These are phyloP conservation scores for Fistulifera pelliculosa DNA, from an alignment of 108 stramenopile genomes.

Conservation along the genomic window DNA sequence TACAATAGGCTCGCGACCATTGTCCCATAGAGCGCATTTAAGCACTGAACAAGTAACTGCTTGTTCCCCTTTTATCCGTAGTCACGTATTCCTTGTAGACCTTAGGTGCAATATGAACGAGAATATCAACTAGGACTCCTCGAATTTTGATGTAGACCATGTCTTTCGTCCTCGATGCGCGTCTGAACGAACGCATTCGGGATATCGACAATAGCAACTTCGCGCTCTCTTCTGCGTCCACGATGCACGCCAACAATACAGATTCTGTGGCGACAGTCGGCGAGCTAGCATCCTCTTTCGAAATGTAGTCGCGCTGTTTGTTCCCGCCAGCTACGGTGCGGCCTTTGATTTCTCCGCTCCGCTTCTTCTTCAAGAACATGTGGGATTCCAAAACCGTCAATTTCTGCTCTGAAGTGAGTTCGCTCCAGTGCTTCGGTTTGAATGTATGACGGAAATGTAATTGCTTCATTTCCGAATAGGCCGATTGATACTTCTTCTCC, in stretches of 20 bases:
- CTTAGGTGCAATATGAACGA: conserved; percentile 14
- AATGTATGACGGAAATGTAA: neutral
- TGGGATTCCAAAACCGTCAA: neutral
- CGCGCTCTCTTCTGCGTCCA: conserved; percentile 25
- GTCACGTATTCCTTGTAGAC: conserved; percentile 10
- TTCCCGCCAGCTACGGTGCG: conserved; percentile 27
- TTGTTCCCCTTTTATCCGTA: conserved; percentile 15
- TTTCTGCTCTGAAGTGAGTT: conserved; percentile 8
- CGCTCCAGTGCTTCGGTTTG: neutral
- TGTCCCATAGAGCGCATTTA: conserved; percentile 29
- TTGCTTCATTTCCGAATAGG: conserved; percentile 3
- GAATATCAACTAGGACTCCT: conserved; percentile 17
- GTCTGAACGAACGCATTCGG: conserved; percentile 43
- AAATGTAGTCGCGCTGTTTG: conserved; percentile 18
- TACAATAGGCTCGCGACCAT: conserved; percentile 19
- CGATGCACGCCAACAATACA: conserved; percentile 20
- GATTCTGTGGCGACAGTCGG: conserved; percentile 30
- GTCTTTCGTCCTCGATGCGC: conserved; percentile 9
- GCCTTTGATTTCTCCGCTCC: conserved; percentile 13
- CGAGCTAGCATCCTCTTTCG: conserved; percentile 20
- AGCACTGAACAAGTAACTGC: conserved; percentile 11
- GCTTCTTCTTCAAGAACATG: conserved; percentile 19
- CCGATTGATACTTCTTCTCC: too few relatives aligned
- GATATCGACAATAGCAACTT: conserved; percentile 35
- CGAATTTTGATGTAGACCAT: conserved; percentile 11